These are phyloP conservation scores for Suillus plorans DNA, from an alignment of 768 basidiomycete genomes.

Conservation along the genomic window DNA sequence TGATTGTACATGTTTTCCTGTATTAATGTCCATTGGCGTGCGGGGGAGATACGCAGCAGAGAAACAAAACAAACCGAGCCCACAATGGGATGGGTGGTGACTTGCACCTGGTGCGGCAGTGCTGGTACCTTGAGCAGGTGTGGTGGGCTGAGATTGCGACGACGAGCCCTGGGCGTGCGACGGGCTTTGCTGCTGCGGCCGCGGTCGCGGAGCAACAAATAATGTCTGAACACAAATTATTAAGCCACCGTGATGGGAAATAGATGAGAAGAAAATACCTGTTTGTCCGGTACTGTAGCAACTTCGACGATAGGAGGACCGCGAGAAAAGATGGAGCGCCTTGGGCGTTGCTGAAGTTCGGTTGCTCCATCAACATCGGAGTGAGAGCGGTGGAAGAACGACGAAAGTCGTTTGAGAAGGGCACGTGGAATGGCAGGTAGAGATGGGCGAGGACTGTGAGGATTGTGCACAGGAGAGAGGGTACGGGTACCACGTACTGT, in stretches of 20 bases:
- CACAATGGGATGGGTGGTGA: no score
- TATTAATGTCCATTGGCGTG: neutral
- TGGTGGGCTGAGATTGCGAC: no score
- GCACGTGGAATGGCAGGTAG: neutral
- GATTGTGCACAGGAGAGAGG: neutral
- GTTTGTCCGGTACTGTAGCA: neutral
- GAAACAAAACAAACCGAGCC: no score
- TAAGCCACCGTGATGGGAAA: neutral
- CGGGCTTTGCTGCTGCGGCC: no score
- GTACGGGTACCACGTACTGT: neutral
- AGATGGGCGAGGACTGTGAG: neutral
- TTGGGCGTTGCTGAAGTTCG: neutral
- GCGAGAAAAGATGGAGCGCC: neutral
- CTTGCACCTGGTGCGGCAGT: no score
- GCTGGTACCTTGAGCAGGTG: no score
- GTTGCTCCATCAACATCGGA: neutral
- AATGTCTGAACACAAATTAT: neutral
- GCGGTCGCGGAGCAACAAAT: neutral
- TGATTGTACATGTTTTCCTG: neutral
- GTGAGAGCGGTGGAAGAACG: neutral
- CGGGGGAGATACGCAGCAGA: no score
- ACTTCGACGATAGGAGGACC: neutral
- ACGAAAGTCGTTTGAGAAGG: neutral
- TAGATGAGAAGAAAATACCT: neutral
- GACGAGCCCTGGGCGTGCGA: no score